These are phyloP conservation scores for Pythium folliculosum DNA, from an alignment of 352 stramenopile genomes.

Conservation along the genomic window DNA sequence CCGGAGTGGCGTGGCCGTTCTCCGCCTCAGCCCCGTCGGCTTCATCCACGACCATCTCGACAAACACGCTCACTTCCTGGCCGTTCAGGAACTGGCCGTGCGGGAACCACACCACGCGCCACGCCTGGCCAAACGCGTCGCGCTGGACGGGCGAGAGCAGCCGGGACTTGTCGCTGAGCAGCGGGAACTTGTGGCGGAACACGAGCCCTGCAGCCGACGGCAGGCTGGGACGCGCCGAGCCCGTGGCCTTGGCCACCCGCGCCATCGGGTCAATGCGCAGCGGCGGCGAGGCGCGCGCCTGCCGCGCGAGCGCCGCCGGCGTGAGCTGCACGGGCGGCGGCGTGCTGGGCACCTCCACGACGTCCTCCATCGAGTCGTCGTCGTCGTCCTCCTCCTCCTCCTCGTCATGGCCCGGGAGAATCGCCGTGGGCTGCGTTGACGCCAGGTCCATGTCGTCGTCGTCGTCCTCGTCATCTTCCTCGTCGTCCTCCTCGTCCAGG, in stretches of 20 bases:
- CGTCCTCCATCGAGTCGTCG: constrained; percentile 19
- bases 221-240: neutral
- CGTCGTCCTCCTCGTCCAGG: constrained; percentile 7
- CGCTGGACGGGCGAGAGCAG: constrained; percentile 34
- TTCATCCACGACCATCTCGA: constrained; percentile 48
- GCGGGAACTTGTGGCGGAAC: constrained; percentile 36
- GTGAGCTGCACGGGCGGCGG: constrained; percentile 28
- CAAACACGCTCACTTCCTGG: constrained; percentile 57
- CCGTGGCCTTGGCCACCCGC: constrained; percentile 24
- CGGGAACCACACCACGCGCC: constrained; percentile 71
- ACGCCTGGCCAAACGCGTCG: constrained; percentile 45
- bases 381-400: constrained; percentile 9
- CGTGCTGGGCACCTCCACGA: constrained; percentile 25
- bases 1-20: constrained; percentile 3
- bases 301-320: constrained; percentile 19
- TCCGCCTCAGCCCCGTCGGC: neutral
- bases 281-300: constrained; percentile 13
- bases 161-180: constrained; percentile 41
- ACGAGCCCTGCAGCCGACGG: constrained; percentile 11
- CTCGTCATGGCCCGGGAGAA: constrained; percentile 22
- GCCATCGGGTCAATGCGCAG: constrained; percentile 29
- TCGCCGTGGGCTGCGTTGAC: constrained; percentile 15
- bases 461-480: constrained; percentile 26
- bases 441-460: constrained; percentile 28
- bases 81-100: constrained; percentile 43